Percentiles rank a stretch among this genome's conserved stretches.
phyloP scores from a whole-genome alignment of 768 basidiomycete species.

The Naganishia onofrii region DNA sequence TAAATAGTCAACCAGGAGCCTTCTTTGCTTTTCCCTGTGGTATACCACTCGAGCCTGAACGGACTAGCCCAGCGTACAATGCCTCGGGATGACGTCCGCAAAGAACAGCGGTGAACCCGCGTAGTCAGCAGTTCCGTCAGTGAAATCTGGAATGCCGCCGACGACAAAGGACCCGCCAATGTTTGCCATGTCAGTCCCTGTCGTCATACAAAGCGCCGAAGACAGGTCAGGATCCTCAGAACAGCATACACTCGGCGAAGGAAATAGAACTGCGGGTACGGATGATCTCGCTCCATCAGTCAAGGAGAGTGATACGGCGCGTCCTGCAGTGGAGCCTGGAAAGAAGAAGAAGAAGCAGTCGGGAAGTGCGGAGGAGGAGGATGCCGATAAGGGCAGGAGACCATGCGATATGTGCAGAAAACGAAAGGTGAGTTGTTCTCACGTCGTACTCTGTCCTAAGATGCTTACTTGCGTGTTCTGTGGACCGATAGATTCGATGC shows the following conservation, averaged over 20 bases:
- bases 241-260: background rate
- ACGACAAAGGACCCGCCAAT: background rate
- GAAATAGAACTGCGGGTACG: background rate
- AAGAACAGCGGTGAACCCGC: too few species aligned
- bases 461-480: background rate
- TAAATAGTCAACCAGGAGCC: too few species aligned
- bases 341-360: slow-evolving; percentile 9
- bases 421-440: slow-evolving; percentile 21
- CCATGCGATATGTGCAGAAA: slow-evolving; percentile 32
- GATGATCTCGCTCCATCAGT: background rate
- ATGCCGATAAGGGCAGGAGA: slow-evolving; percentile 6
- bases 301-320: background rate
- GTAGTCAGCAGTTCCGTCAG: too few species aligned
- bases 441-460: background rate
- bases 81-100: too few species aligned
- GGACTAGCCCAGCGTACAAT: too few species aligned
- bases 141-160: too few species aligned
- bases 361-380: background rate
- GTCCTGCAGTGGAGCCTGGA: background rate
- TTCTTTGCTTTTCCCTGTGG: too few species aligned
- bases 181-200: background rate
- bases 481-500: slow-evolving; percentile 15
- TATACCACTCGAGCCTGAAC: too few species aligned
- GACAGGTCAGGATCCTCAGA: background rate
- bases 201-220: background rate